These are phyloP conservation scores for Stephanocyclus meneghinianus DNA, from an alignment of 352 stramenopile species.

Conservation along the genomic window DNA sequence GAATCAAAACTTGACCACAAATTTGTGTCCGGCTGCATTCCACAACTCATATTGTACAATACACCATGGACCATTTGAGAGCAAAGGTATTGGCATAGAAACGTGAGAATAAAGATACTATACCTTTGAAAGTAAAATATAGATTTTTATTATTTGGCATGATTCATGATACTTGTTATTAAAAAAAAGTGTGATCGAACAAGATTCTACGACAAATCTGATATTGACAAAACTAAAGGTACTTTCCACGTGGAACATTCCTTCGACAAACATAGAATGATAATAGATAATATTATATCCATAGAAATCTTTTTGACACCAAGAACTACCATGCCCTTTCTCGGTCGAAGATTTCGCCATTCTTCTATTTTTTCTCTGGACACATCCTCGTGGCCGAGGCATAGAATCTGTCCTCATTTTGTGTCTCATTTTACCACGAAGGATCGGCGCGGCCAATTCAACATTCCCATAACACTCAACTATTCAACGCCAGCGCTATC, in stretches of 20 bases:
- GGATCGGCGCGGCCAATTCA: neutral
- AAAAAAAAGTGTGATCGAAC: neutral
- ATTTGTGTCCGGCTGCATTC: too few relatives aligned
- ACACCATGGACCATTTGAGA: too few relatives aligned
- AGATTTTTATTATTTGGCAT: neutral
- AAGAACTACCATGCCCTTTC: neutral
- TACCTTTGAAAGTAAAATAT: neutral
- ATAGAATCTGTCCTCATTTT: too few relatives aligned
- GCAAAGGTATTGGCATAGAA: too few relatives aligned
- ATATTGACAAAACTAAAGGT: neutral
- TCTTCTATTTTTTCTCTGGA: neutral
- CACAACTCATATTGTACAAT: too few relatives aligned
- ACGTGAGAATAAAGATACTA: neutral
- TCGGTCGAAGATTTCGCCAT: neutral
- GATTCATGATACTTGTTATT: neutral
- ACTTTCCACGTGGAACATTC: neutral
- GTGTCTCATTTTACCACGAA: neutral
- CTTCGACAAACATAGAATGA: neutral
- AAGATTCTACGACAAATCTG: too few relatives aligned
- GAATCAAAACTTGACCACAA: too few relatives aligned
- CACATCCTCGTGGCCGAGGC: too few relatives aligned
- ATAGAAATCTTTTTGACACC: slow-evolving; percentile 6
- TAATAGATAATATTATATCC: too few relatives aligned
- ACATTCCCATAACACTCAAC: neutral
- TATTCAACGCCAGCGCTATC: neutral